Conservation (phyloP, 805 yeast genomes). For the Candida palmyrensis region DNA sequence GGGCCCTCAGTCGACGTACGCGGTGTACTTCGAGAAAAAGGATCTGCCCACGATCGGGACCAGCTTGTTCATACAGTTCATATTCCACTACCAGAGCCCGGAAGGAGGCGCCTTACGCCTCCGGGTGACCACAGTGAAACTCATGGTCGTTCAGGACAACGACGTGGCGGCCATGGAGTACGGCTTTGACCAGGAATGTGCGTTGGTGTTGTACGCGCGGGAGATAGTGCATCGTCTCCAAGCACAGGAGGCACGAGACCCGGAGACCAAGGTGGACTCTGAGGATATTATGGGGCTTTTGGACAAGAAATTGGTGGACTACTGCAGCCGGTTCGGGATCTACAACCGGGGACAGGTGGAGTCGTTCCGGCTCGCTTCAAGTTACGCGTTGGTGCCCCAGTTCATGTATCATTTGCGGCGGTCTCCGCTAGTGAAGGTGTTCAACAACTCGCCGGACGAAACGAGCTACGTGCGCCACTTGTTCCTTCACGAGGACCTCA, state of each 20-base stretch:
- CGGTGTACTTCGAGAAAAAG: slow-evolving; percentile 49
- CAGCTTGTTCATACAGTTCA: slow-evolving; percentile 44
- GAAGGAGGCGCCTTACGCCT: slow-evolving; percentile 45
- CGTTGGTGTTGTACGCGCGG: slow-evolving; percentile 56
- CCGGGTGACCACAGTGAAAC: slow-evolving; percentile 55
- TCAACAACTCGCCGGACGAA: slow-evolving; percentile 70
- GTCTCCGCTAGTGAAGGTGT: slow-evolving; percentile 60
- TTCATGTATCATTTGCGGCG: slow-evolving; percentile 64
- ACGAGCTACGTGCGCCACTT: slow-evolving; percentile 61
- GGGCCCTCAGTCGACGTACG: slow-evolving; percentile 55
- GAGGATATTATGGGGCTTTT: slow-evolving; percentile 44
- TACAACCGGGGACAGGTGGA: slow-evolving; percentile 43
- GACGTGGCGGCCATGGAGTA: slow-evolving; percentile 37
- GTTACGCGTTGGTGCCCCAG: slow-evolving; percentile 56
- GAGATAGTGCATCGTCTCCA: slow-evolving; percentile 42
- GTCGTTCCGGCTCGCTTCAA: slow-evolving; percentile 46
- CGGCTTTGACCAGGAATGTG: slow-evolving; percentile 67
- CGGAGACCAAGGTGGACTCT: slow-evolving; percentile 7
- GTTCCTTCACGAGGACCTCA: slow-evolving; percentile 56
- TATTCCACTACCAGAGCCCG: slow-evolving; percentile 48
- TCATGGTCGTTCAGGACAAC: slow-evolving; percentile 36
- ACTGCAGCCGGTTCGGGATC: slow-evolving; percentile 31
- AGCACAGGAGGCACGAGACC: slow-evolving; percentile 9
- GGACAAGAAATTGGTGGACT: slow-evolving; percentile 27
- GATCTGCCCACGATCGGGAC: slow-evolving; percentile 24